Percentiles rank a stretch among this genome's conserved stretches.
These are phyloP conservation scores for Carallia pectinifolia DNA, from an alignment of 345 rosid genomes.

Conservation along the genomic window DNA sequence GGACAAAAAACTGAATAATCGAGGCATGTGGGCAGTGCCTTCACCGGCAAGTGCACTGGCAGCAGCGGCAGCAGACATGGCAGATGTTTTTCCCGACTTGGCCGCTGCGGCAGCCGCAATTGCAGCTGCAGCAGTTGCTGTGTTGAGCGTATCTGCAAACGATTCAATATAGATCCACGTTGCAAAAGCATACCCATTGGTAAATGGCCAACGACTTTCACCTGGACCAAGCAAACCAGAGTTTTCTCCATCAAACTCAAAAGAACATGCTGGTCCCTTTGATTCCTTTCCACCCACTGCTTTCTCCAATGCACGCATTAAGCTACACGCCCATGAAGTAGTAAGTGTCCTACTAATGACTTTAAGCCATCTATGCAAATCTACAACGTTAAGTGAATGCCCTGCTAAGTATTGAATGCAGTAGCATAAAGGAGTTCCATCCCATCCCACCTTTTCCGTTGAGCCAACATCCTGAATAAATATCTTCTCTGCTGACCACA, in stretches of 20 bases:
- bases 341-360: slow-evolving; percentile 60
- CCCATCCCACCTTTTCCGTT: slow-evolving; percentile 53
- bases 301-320: slow-evolving; percentile 83
- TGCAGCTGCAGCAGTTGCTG: slow-evolving; percentile 97
- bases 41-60: slow-evolving; percentile 99
- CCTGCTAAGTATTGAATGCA: slow-evolving; percentile 91
- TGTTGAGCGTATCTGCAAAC: slow-evolving; percentile 96
- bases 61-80: slow-evolving; percentile 99
- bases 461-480: slow-evolving; percentile 59
- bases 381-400: slow-evolving; percentile 81
- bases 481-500: slow-evolving; percentile 80
- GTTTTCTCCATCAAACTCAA: slow-evolving; percentile 99
- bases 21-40: slow-evolving; percentile 98
- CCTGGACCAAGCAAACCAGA: slow-evolving; percentile 99
- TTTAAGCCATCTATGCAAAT: slow-evolving; percentile 76
- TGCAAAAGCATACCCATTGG: slow-evolving; percentile 89
- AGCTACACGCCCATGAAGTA: slow-evolving; percentile 65
- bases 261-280: slow-evolving; percentile 88
- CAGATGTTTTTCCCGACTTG: slow-evolving; percentile 95
- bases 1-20: slow-evolving; percentile 92
- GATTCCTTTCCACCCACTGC: slow-evolving; percentile 92
- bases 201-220: slow-evolving; percentile 98
- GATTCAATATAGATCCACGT: slow-evolving; percentile 99
- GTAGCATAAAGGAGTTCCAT: slow-evolving; percentile 66
- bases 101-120: slow-evolving; percentile 99